Evolutionary conservation across 106 monocot species (phyloP), one percentile per base, ranked within the genome.

Genomic region (Allium cepa): DNA sequence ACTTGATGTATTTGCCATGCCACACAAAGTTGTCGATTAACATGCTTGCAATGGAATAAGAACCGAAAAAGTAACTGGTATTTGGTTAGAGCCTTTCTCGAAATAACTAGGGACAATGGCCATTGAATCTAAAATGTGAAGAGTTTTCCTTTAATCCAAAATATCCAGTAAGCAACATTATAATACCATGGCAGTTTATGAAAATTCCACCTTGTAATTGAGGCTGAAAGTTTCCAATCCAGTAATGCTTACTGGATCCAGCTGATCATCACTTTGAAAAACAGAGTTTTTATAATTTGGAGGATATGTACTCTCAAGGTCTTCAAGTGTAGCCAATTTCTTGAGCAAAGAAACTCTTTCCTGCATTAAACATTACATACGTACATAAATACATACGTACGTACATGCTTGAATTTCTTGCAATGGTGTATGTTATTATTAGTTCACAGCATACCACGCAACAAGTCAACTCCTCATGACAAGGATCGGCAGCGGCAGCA

Each of bases 1-100:
- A 93, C 99, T 83, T 99, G 92, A 81, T 99, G 99, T 55, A 83
- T 69, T 87, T 99, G 99, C 99, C 99, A 99, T 48, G 99, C 99
- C 76, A 79, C 62, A 72, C 93, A 99, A 58, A 99, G 90, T 56
- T 99, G 93, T 48, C 93, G 93, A 51, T 75, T 85, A 26, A 93
- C 93, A 68, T 99, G 93, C 76, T 87, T 99, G 70, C 90, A 93
- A 57, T 93, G 93, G 81, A 99, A 99, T 17, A 99, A 68, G 61
- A 99, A 82, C 65, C 87, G 99, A 71, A 93, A 99, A 60, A 99
- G 84, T 71, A 99, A 62, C 69, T 99, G 99, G 76, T 99, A 99
- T 57, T 99, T 93, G 63, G 90, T 90, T 57, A 93, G 73, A 57
- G 93, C 87, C 71, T 93, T 99, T 60, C 85, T 87, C 71, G 93